phyloP scores from a whole-genome alignment of 495 filamentous ascomycete species.

The Hyaloscypha variabilis region DNA sequence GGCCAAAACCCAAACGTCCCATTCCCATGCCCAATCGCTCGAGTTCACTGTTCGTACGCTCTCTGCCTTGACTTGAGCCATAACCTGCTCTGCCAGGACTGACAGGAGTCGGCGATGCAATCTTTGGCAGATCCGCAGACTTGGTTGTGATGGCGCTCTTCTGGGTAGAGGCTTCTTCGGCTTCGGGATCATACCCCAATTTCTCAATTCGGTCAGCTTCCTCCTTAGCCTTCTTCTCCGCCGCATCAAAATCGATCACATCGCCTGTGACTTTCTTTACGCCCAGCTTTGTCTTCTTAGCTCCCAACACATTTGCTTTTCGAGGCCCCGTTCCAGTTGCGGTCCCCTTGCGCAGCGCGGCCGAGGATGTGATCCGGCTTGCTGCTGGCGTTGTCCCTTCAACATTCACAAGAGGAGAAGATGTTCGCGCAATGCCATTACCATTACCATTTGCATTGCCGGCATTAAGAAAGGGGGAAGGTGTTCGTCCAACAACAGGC shows the following conservation, averaged over 20 bases:
- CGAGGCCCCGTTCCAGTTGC: slow-evolving; percentile 59
- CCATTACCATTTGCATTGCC: slow-evolving; percentile 48
- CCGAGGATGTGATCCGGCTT: slow-evolving; percentile 71
- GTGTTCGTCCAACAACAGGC: slow-evolving; percentile 79
- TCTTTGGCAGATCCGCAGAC: slow-evolving; percentile 51
- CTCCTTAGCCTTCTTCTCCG: slow-evolving; percentile 94
- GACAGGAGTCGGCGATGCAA: slow-evolving; percentile 74
- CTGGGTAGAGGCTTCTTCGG: slow-evolving; percentile 68
- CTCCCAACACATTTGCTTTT: slow-evolving; percentile 83
- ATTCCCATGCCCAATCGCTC: slow-evolving; percentile 94
- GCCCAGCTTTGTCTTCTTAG: slow-evolving; percentile 88
- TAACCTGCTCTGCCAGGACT: slow-evolving; percentile 65
- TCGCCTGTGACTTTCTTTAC: slow-evolving; percentile 85
- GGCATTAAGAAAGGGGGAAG: slow-evolving; percentile 85
- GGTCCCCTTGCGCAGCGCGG: slow-evolving; percentile 72
- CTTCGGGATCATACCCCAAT: slow-evolving; percentile 96
- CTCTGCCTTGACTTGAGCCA: slow-evolving; percentile 53
- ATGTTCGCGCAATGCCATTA: slow-evolving; percentile 69
- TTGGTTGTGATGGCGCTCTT: slow-evolving; percentile 46
- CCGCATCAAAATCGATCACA: slow-evolving; percentile 92
- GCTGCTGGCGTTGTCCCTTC: slow-evolving; percentile 49
- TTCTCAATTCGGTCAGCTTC: slow-evolving; percentile 96
- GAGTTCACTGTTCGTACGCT: slow-evolving; percentile 69
- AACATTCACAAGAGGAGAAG: slow-evolving; percentile 75
- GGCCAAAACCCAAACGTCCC: slow-evolving; percentile 85